Conservation (phyloP, 805 yeast genomes). For the Saturnispora serradocipensis region DNA sequence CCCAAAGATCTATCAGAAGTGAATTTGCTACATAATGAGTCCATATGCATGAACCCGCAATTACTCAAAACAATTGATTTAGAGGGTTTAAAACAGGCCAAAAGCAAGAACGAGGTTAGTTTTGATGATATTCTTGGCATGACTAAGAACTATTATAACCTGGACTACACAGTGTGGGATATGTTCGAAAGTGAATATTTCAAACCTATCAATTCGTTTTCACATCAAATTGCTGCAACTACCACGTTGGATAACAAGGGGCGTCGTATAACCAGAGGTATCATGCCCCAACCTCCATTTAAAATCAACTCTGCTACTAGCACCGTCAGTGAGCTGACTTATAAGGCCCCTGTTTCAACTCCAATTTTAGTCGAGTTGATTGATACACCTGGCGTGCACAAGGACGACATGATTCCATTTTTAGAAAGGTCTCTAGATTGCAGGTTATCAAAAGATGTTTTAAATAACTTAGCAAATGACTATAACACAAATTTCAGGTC, state of each 20-base stretch:
- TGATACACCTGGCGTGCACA: conserved; percentile 66
- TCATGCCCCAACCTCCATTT: background rate
- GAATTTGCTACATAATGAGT: conserved; percentile 15
- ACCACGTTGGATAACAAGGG: background rate
- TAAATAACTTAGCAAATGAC: conserved; percentile 38
- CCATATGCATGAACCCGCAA: background rate
- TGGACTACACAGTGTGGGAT: conserved; percentile 20
- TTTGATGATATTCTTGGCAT: conserved; percentile 5
- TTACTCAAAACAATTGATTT: conserved; percentile 7
- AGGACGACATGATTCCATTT: conserved; percentile 63
- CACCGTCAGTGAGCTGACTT: conserved; percentile 14
- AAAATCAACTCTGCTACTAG: background rate
- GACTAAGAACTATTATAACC: conserved; percentile 22
- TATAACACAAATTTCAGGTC: conserved; percentile 18
- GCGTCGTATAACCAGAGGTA: background rate
- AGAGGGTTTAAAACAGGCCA: conserved; percentile 3
- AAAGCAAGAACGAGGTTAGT: background rate
- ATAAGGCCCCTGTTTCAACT: conserved; percentile 42
- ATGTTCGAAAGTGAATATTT: conserved; percentile 14
- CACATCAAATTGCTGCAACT: conserved; percentile 13
- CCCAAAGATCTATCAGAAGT: conserved; percentile 28
- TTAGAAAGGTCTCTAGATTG: conserved; percentile 62
- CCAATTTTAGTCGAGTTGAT: conserved; percentile 61
- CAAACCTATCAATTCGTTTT: conserved; percentile 9
- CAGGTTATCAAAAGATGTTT: conserved; percentile 46